Evolutionary conservation across 108 stramenopile genomes (phyloP), one percentile per base, ranked within the genome.

Genomic region (Schizochytrium sp.): DNA sequence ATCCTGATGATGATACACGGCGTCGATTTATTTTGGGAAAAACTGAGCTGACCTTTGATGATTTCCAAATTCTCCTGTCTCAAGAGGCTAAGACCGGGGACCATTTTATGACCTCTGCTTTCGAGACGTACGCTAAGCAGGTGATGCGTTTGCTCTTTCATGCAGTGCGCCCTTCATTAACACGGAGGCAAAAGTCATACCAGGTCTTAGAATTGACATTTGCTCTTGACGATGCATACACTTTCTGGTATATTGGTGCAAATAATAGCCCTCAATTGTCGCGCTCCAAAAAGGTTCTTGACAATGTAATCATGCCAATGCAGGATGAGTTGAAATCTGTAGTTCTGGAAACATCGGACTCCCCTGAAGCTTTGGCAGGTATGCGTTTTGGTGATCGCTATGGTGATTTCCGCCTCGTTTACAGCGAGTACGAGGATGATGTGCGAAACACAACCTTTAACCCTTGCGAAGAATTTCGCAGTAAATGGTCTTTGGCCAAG

Each of bases 101-200:
- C 55, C 76, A 38, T 28, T 83, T 83, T 40, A 83, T 83, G 76
- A 55, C 28, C 15, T 83, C 76, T 42, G 76, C 76, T 10, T 83
- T 83, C 55, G 76, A 83, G 47, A 83, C 76, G 76, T 83, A 83
- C 76, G 76, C 76, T 38, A 83, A 83, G 47, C 76, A 83, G 76
- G 76, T 83, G 8, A 83, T 83, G 76, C 76, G 76, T 38, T 53
- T 83, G 2, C 53, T 83, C 47, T 83, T 83, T 42, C 76, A 83
- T 3, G 76, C 76, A 10, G 76, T 83, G 15, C 76, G 53, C 17
- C 76, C 76, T 53, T 55, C 47, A 38, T 28, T 83, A 5, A 47
- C 49, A 53, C 76, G 76, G 0, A 47, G 76, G 0, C 28, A 47
- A 7, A 83, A 83, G 76, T 83, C 76, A 13, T 83, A 83, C 47